Percentiles rank a stretch among this genome's conserved stretches.
Evolutionary conservation across 169 alveolate species (phyloP).

Genomic region (Babesia bovis): DNA sequence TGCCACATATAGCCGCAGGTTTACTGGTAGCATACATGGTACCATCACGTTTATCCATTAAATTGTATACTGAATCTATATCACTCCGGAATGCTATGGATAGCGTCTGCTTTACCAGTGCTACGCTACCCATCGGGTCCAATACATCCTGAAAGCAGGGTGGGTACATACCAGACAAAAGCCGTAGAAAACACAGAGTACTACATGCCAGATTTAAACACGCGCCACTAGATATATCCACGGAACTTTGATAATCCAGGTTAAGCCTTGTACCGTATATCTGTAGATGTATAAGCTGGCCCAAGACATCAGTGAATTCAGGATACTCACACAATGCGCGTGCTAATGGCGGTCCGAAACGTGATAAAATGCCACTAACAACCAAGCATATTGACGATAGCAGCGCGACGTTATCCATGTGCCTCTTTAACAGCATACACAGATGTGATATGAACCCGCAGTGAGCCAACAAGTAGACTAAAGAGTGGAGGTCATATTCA

Average conservation of each 20-base stretch:
- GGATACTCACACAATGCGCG: too few relatives aligned
- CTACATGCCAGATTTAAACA: background rate
- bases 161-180: constrained; percentile 9
- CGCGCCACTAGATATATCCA: too few relatives aligned
- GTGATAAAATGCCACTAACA: constrained; percentile 41
- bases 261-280: too few relatives aligned
- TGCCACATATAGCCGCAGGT: background rate
- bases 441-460: constrained; percentile 16
- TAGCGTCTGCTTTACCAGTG: constrained; percentile 29
- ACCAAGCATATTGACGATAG: constrained; percentile 17
- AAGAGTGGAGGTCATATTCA: constrained; percentile 12
- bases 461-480: constrained; percentile 14
- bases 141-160: background rate
- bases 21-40: background rate
- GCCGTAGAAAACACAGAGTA: constrained; percentile 9
- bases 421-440: constrained; percentile 10
- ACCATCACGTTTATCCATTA: background rate
- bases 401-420: background rate
- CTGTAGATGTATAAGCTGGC: too few relatives aligned
- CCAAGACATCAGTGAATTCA: background rate
- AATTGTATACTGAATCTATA: background rate
- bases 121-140: constrained; percentile 27
- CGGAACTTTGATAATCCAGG: too few relatives aligned
- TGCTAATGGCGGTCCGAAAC: constrained; percentile 40
- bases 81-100: background rate